phyloP scores from a whole-genome alignment of 768 basidiomycete genomes.

The Tephrocybe sp. region DNA sequence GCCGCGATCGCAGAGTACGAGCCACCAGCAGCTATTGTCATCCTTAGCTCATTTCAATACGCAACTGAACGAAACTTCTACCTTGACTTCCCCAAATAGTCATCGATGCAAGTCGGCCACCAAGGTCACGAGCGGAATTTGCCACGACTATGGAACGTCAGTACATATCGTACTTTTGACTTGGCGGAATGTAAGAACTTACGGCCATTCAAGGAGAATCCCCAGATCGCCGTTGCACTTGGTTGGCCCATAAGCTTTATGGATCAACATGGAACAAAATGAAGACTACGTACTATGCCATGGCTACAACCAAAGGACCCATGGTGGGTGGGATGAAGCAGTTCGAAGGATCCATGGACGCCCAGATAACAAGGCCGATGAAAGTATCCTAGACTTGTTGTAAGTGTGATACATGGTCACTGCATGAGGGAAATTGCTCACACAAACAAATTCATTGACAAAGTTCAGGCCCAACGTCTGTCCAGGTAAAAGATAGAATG shows the following conservation, averaged over 20 bases:
- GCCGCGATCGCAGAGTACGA: constrained; percentile 62
- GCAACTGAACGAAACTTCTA: constrained; percentile 10
- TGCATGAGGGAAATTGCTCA: constrained; percentile 25
- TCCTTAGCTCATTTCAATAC: constrained; percentile 1
- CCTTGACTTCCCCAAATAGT: constrained; percentile 57
- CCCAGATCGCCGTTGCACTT: constrained; percentile 64
- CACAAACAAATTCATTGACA: constrained; percentile 57
- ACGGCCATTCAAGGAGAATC: constrained; percentile 53
- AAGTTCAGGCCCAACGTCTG: constrained; percentile 45
- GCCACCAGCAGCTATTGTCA: constrained; percentile 44
- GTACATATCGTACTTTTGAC: not conserved
- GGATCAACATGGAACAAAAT: not conserved
- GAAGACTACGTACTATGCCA: constrained; percentile 52
- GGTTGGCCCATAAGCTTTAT: not conserved
- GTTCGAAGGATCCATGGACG: constrained; percentile 57
- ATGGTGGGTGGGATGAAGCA: constrained; percentile 51
- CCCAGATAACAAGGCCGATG: constrained; percentile 53
- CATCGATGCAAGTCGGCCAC: constrained; percentile 60
- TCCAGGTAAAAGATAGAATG: constrained; percentile 44
- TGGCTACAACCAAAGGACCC: constrained; percentile 51
- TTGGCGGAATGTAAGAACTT: constrained; percentile 11
- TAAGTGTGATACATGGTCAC: not conserved
- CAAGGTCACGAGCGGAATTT: constrained; percentile 70
- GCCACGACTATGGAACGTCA: constrained; percentile 43
- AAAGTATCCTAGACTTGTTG: constrained; percentile 38